Base-by-base conservation (phyloP, 495 filamentous ascomycete species). In the Penicillium psychrofluorescens region DNA sequence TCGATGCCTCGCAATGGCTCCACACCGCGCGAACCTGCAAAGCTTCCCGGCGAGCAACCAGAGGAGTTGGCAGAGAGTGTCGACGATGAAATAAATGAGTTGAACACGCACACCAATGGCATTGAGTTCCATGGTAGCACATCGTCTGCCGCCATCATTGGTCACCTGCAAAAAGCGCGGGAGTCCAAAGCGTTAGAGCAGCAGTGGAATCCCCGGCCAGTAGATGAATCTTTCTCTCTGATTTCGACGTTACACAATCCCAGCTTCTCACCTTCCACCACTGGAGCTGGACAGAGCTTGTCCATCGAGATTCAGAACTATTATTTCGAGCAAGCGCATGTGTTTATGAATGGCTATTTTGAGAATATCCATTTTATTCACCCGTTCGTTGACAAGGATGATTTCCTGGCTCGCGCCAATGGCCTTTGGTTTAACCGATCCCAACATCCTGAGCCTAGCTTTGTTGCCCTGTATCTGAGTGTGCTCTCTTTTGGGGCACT, bases 261-360 rank as follows among this genome's bases (percentile, higher is more conserved):
- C 8, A 63, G 59, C 40, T 70, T 70, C 40, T 64, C 64, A 12
- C 52, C 57, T 10, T 53, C 43, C 40, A 41, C 56, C 32, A 48
- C 53, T 10, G 59, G 53, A 9, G 44, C 61, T 29, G 55, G 45
- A 8, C 59, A 61, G 33, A 44, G 49, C 9, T 35, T 46, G 6
- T 45, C 47, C 8, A 44, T 53, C 14, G 48, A 67, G 28, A 56
- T 57, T 11, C 55, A 61, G 4, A 68, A 66, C 28, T 70, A 63
- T 37, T 68, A 70, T 35, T 67, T 70, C 22, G 64, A 66, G 8
- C 59, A 66, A 15, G 66, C 66, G 1, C 63, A 70, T 49, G 45
- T 62, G 1, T 70, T 70, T 30, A 70, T 70, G 53, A 66, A 62
- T 49, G 66, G 64, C 6, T 70, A 70, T 48, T 70, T 70, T 37